phyloP scores from a whole-genome alignment of 2,329 filamentous ascomycete species.

The Leptoxyphium fumago region DNA sequence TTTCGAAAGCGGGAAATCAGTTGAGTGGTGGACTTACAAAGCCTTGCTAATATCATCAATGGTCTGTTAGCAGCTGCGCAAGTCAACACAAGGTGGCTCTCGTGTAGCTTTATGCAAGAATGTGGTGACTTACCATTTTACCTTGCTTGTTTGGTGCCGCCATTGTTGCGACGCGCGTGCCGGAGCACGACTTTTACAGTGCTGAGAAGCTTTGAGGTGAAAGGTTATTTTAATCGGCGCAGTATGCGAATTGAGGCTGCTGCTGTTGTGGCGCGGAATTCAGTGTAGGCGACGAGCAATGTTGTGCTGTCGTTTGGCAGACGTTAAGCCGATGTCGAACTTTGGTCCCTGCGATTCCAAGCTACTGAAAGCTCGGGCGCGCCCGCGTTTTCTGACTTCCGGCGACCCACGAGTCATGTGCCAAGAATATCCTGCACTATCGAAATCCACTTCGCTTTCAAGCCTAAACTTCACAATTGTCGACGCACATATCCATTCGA shows the following conservation, averaged over 20 bases:
- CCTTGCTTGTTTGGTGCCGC: slow-evolving; percentile 58
- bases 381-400: neutral
- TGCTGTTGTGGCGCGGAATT: too few species aligned
- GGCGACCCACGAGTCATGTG: neutral
- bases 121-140: slow-evolving; percentile 74
- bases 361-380: neutral
- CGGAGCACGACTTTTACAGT: neutral
- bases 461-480: neutral
- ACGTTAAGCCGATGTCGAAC: neutral
- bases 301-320: too few species aligned
- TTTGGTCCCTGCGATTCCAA: neutral
- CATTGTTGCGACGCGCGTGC: slow-evolving; percentile 26
- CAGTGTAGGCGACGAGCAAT: too few species aligned
- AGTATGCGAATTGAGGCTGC: too few species aligned
- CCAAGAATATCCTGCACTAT: neutral
- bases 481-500: slow-evolving; percentile 1
- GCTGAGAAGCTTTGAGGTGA: too few species aligned
- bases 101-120: slow-evolving; percentile 9
- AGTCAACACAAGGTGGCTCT: slow-evolving; percentile 25
- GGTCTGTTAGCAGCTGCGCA: slow-evolving; percentile 22
- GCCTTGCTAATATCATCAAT: slow-evolving; percentile 39
- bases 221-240: too few species aligned
- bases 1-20: neutral
- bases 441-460: neutral
- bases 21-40: slow-evolving; percentile 36